A percentile compares a stretch with the other conserved stretches of the same genome.
Conservation (phyloP, 768 basidiomycete genomes). For the Leccinellum luteum region DNA sequence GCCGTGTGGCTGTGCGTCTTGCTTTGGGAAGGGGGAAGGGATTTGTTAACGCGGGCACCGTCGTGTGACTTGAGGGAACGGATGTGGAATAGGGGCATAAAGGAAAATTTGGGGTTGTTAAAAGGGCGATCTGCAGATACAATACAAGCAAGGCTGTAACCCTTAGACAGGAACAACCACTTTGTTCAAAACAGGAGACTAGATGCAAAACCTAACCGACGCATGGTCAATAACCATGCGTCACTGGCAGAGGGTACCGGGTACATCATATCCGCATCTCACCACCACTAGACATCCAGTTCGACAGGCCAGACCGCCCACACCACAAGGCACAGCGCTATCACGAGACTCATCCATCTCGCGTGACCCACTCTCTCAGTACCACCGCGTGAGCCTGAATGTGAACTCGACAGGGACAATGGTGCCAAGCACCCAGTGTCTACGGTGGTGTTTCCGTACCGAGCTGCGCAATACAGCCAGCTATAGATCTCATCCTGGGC, state of each 20-base stretch:
- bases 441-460: neutral
- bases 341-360: neutral
- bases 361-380: neutral
- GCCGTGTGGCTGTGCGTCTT: neutral
- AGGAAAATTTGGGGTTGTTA: no score
- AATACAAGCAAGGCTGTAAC: no score
- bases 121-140: no score
- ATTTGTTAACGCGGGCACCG: no score
- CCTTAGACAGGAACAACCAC: no score
- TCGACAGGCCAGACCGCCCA: neutral
- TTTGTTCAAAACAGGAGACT: neutral
- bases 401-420: neutral
- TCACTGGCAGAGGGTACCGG: no score
- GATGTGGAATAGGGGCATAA: no score
- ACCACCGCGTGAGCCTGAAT: neutral
- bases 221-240: neutral
- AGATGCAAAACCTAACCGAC: no score
- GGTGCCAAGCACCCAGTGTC: neutral
- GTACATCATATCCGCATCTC: neutral
- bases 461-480: neutral
- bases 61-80: no score
- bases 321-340: neutral
- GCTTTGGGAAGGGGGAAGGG: no score
- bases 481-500: neutral
- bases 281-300: neutral